Evolutionary conservation across 805 yeast species (phyloP).

Genomic region (Nakazawaea laoshanensis): DNA sequence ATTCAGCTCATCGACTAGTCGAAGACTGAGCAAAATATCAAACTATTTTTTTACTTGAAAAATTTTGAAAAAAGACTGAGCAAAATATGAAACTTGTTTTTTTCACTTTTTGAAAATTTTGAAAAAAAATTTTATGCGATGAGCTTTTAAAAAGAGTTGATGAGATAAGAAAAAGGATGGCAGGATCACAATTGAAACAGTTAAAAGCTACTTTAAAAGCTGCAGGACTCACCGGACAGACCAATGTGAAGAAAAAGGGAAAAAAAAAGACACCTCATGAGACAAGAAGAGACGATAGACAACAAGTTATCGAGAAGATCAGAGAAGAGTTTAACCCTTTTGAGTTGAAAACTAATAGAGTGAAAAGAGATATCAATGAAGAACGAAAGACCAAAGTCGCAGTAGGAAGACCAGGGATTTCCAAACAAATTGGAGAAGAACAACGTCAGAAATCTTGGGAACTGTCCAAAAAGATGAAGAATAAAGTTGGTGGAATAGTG

Average conservation of each 20-base stretch:
- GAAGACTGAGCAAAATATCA: no score
- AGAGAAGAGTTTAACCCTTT: slow-evolving; percentile 87
- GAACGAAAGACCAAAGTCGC: slow-evolving; percentile 37
- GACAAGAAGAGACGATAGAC: slow-evolving; percentile 62
- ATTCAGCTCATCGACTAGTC: no score
- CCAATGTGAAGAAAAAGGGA: slow-evolving; percentile 53
- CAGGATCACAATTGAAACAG: slow-evolving; percentile 82
- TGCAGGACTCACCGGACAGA: slow-evolving; percentile 82
- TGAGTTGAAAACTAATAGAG: slow-evolving; percentile 64
- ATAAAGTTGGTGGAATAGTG: slow-evolving; percentile 67
- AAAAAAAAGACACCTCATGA: slow-evolving; percentile 52
- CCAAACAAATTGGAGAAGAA: slow-evolving; percentile 64
- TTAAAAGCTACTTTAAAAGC: slow-evolving; percentile 69
- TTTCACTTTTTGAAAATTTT: background rate
- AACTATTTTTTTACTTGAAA: no score
- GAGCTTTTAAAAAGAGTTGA: no score
- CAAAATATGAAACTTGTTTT: no score
- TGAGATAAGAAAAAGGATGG: slow-evolving; percentile 45
- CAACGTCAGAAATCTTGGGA: slow-evolving; percentile 55
- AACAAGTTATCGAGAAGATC: slow-evolving; percentile 45
- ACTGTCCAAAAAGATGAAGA: slow-evolving; percentile 50
- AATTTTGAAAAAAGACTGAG: no score
- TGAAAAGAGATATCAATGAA: slow-evolving; percentile 45
- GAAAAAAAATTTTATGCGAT: background rate
- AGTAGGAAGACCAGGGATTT: slow-evolving; percentile 60